A percentile compares a stretch with the other conserved stretches of the same genome.
phyloP scores from a whole-genome alignment of 2,329 filamentous ascomycete species.

The Phaeosphaeria sp. region DNA sequence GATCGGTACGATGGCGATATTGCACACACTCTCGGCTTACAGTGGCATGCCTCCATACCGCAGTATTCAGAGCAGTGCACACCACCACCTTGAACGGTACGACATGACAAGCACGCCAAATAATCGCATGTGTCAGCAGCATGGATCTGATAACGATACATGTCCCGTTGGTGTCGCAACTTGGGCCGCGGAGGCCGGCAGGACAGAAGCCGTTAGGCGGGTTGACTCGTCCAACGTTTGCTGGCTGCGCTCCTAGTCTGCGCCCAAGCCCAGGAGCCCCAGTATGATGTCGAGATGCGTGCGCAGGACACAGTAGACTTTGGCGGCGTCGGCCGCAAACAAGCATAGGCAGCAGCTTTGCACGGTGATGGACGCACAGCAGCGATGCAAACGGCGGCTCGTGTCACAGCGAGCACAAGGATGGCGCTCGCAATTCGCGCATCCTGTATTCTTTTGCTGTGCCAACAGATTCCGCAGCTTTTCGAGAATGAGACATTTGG shows the following conservation, averaged over 20 bases:
- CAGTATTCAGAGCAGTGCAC: too few relatives aligned
- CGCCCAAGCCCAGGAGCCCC: constrained; percentile 21
- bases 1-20: neutral
- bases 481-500: constrained; percentile 21
- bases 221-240: constrained; percentile 29
- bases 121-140: neutral
- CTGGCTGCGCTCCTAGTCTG: constrained; percentile 15
- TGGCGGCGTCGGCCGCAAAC: neutral
- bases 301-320: neutral
- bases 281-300: constrained; percentile 26
- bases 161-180: constrained; percentile 1
- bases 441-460: constrained; percentile 13
- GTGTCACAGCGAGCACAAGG: neutral
- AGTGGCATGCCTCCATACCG: neutral
- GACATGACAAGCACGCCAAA: too few relatives aligned
- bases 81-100: too few relatives aligned
- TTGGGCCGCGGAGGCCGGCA: constrained; percentile 8
- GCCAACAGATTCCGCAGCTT: constrained; percentile 20
- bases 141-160: constrained; percentile 4
- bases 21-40: neutral
- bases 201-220: constrained; percentile 27
- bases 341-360: neutral
- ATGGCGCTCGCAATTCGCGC: neutral
- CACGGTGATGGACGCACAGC: neutral
- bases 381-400: constrained; percentile 1